Evolutionary conservation across 1,139 yeast genomes (phyloP).

Genomic region (Entelexis paramagnoliae): DNA sequence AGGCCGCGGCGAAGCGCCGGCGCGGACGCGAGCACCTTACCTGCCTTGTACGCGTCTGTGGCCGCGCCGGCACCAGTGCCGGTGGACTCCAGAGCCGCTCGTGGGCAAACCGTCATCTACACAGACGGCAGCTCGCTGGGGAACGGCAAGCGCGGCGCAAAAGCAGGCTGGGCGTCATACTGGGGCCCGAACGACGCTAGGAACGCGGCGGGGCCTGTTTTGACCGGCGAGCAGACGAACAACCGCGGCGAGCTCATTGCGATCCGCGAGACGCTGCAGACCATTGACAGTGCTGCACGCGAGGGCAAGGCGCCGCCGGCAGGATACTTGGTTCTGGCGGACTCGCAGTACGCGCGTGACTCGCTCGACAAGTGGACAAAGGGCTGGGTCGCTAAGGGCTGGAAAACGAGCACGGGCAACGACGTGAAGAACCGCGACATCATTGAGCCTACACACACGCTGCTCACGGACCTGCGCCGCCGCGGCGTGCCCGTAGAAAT

Average conservation of each 20-base stretch:
- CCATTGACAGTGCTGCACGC: background rate
- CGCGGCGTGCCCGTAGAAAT: constrained; percentile 33
- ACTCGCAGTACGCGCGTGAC: constrained; percentile 47
- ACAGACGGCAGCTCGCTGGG: constrained; percentile 24
- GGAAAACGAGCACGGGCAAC: constrained; percentile 39
- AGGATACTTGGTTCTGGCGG: constrained; percentile 39
- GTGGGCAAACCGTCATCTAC: constrained; percentile 14
- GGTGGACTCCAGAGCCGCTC: too few species aligned
- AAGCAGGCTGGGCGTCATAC: constrained; percentile 68
- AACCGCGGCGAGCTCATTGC: constrained; percentile 75
- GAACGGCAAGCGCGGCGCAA: constrained; percentile 39
- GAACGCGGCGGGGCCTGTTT: constrained; percentile 45
- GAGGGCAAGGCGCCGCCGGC: background rate
- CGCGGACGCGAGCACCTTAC: too few species aligned
- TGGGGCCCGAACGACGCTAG: constrained; percentile 48
- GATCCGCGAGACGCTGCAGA: constrained; percentile 43
- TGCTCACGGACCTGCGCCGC: constrained; percentile 29
- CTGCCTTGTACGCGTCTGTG: too few species aligned
- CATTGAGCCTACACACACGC: constrained; percentile 31
- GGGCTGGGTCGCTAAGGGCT: constrained; percentile 47
- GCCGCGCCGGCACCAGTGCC: too few species aligned
- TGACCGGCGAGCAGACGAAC: constrained; percentile 50
- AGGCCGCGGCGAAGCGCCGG: too few species aligned
- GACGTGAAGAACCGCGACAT: constrained; percentile 46
- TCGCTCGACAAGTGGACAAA: constrained; percentile 43